Percentiles rank a stretch among this genome's conserved stretches.
Evolutionary conservation across 352 stramenopile genomes (phyloP).

Genomic region (Globisporangium paroecandrum): DNA sequence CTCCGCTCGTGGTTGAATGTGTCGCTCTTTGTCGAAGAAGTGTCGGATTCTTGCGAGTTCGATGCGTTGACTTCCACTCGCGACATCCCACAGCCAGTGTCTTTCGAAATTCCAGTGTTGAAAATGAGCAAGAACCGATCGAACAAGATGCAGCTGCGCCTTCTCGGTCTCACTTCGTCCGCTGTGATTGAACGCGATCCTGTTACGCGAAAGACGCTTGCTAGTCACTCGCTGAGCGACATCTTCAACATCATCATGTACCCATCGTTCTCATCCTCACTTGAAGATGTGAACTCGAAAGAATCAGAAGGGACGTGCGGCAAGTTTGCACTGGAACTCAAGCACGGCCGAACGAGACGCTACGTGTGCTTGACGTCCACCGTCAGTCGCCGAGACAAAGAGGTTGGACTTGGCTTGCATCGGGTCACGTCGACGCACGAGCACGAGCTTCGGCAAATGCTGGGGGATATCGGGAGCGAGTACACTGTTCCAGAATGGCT

Average conservation of each 20-base stretch:
- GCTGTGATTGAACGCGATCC: slow-evolving; percentile 75
- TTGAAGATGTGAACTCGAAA: slow-evolving; percentile 36
- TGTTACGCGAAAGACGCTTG: slow-evolving; percentile 62
- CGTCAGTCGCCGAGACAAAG: slow-evolving; percentile 61
- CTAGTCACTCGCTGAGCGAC: slow-evolving; percentile 65
- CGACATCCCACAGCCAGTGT: slow-evolving; percentile 75
- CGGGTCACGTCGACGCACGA: slow-evolving; percentile 50
- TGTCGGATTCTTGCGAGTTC: slow-evolving; percentile 81
- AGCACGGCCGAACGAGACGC: slow-evolving; percentile 72
- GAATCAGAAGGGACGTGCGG: slow-evolving; percentile 59
- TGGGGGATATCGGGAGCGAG: slow-evolving; percentile 71
- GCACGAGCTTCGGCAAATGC: slow-evolving; percentile 63
- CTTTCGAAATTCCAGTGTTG: slow-evolving; percentile 81
- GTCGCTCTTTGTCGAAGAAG: slow-evolving; percentile 79
- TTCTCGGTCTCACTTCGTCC: slow-evolving; percentile 66
- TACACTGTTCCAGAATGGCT: slow-evolving; percentile 59
- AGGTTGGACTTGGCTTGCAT: slow-evolving; percentile 72
- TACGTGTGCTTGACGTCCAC: slow-evolving; percentile 70
- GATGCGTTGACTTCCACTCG: slow-evolving; percentile 72
- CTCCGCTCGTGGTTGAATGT: slow-evolving; percentile 82
- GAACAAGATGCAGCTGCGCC: slow-evolving; percentile 66
- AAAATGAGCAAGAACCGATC: slow-evolving; percentile 83
- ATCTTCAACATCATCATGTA: slow-evolving; percentile 89
- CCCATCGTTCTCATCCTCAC: slow-evolving; percentile 66
- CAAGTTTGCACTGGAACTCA: slow-evolving; percentile 84